phyloP scores from a whole-genome alignment of 192 early-diverging fungal species.

The Mortierella alpina region DNA sequence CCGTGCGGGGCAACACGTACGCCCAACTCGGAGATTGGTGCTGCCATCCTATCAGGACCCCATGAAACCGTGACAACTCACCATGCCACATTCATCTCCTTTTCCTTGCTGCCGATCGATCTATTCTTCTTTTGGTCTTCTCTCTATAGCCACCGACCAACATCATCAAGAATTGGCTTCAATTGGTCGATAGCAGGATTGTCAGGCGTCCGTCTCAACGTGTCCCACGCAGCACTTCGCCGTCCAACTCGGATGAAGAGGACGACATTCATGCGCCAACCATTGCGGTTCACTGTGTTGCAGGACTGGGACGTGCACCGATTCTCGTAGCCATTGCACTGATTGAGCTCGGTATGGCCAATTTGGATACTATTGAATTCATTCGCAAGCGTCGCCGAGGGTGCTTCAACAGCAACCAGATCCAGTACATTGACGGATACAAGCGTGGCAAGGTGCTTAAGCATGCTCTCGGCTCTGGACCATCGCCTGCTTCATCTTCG shows the following conservation, averaged over 20 bases:
- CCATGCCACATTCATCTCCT: too few species aligned
- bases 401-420: constrained; percentile 84
- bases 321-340: constrained; percentile 87
- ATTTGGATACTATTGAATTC: constrained; percentile 78
- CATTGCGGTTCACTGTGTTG: constrained; percentile 94
- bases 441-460: constrained; percentile 53
- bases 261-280: constrained; percentile 53
- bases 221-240: constrained; percentile 26
- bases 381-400: constrained; percentile 81
- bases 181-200: constrained; percentile 71
- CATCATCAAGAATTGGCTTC: constrained; percentile 76
- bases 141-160: constrained; percentile 62
- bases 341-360: constrained; percentile 82
- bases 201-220: constrained; percentile 11
- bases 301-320: constrained; percentile 94
- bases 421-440: constrained; percentile 68
- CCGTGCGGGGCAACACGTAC: too few species aligned
- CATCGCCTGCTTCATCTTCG: neutral
- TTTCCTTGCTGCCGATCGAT: too few species aligned
- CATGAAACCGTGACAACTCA: too few species aligned
- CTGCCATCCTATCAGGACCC: too few species aligned
- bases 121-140: neutral
- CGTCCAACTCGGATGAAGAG: constrained; percentile 39
- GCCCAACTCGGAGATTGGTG: too few species aligned
- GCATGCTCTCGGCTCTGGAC: constrained; percentile 28